Evolutionary conservation across 2,329 filamentous ascomycete species (phyloP).

Genomic region (Penicillium sp.): DNA sequence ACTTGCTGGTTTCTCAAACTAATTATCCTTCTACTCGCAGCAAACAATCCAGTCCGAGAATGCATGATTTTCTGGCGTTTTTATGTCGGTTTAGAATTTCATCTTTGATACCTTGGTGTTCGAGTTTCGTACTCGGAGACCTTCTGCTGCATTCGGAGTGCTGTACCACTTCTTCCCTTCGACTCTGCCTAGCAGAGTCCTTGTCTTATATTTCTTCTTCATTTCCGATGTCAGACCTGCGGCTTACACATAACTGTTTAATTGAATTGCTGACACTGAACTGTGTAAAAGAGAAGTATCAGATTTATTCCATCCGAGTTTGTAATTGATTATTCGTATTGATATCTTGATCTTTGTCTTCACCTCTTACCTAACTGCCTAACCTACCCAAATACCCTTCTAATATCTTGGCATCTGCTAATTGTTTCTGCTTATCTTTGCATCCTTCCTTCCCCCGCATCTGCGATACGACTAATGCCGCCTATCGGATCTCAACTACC

Average conservation of each 20-base stretch:
- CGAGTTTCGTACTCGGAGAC: constrained; percentile 13
- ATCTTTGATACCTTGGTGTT: constrained; percentile 30
- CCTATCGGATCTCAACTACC: background rate
- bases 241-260: constrained; percentile 35
- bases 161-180: constrained; percentile 24
- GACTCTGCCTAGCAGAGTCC: constrained; percentile 25
- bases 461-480: constrained; percentile 1
- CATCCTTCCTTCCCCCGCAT: background rate
- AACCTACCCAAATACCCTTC: background rate
- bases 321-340: background rate
- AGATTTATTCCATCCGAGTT: background rate
- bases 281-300: background rate
- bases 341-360: background rate
- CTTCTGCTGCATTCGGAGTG: constrained; percentile 25
- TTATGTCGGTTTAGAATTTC: constrained; percentile 31
- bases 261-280: constrained; percentile 21
- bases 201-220: constrained; percentile 38
- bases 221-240: constrained; percentile 21
- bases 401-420: background rate
- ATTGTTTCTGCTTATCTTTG: constrained; percentile 6
- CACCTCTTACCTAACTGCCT: background rate
- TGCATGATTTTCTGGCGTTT: constrained; percentile 36
- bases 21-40: constrained; percentile 19
- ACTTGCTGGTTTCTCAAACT: constrained; percentile 5
- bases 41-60: constrained; percentile 47